Evolutionary conservation across 441 rosid species (phyloP), one percentile per base, ranked within the genome.

Genomic region (Jatropha multifida): DNA sequence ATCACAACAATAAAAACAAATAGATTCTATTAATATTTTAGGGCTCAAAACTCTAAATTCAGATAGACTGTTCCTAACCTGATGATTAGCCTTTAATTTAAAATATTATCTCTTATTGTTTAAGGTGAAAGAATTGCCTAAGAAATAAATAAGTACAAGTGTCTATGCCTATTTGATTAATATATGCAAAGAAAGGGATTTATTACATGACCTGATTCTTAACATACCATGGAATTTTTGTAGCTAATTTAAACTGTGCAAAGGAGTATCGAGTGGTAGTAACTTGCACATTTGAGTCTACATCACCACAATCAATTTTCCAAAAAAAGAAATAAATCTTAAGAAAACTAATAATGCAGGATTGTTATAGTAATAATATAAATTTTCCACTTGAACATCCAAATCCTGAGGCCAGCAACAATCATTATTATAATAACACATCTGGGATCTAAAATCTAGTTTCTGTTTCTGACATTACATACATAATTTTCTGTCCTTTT

Each of bases 271-370:
- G 88, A 8, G 98, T 94, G n/a, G 99, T 98, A 10, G 98, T 94
- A 26, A 96, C 99, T 9, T 98, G 99, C 68, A 96, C 99, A 41
- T 92, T 98, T 0, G 99, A 96, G 82, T 94, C 99, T 8, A 94
- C 96, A 48, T 94, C 99, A 4, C 98, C 98, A 68, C 99, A 94
- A 15, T 74, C 74, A 37, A 64, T 58, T 61, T 74, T 49, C 54
- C 54, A 41, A 41, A 76, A 6, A 1, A 17, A 48, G 26, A 5
- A 67, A 2, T 9, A 55, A 14, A 23, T 20, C 15, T 32, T 17
- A 26, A 1, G 8, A 56, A 60, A 8, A 13, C 5, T 5, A 7
- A 17, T n/a, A 20, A 20, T 20, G 10, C 64, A 11, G 11, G 17
- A 9, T 1, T 37, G 0, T 0, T 17, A n/a, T 3, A 0, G 15